phyloP scores from a whole-genome alignment of 2,329 filamentous ascomycete genomes.

The Sclerotinia sclerotiorum region DNA sequence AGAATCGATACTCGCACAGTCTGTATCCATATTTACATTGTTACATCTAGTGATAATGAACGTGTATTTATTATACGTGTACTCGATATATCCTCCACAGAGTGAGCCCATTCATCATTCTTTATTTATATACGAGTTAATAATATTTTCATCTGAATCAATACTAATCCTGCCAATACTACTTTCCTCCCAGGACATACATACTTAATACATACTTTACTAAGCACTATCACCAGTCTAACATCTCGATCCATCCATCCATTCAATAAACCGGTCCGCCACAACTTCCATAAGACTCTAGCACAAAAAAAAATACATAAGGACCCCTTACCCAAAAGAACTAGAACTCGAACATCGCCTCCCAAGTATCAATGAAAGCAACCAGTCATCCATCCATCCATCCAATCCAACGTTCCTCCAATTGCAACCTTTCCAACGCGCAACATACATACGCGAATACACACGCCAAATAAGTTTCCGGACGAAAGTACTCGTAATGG shows the following conservation, averaged over 20 bases:
- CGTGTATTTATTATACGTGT: too few species aligned
- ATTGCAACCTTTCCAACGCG: not conserved
- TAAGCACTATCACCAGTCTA: not conserved
- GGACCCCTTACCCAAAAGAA: too few species aligned
- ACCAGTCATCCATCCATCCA: not conserved
- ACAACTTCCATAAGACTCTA: not conserved
- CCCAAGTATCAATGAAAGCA: not conserved
- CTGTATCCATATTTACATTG: not conserved
- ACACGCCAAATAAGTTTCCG: not conserved
- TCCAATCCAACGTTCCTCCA: too few species aligned
- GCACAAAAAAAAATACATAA: not conserved
- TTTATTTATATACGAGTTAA: not conserved
- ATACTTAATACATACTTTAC: too few species aligned
- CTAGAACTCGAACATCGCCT: too few species aligned
- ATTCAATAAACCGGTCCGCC: conserved; percentile 9
- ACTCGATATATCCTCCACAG: too few species aligned
- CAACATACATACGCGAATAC: not conserved
- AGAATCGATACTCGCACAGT: not conserved
- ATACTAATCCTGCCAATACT: not conserved
- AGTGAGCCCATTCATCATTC: too few species aligned
- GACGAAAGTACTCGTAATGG: not conserved
- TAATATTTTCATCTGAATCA: conserved; percentile 1
- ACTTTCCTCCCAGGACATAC: not conserved
- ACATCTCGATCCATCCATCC: not conserved
- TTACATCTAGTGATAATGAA: not conserved